Evolutionary conservation across 192 early-diverging fungal species (phyloP).

Genomic region (Coemansia sp.): DNA sequence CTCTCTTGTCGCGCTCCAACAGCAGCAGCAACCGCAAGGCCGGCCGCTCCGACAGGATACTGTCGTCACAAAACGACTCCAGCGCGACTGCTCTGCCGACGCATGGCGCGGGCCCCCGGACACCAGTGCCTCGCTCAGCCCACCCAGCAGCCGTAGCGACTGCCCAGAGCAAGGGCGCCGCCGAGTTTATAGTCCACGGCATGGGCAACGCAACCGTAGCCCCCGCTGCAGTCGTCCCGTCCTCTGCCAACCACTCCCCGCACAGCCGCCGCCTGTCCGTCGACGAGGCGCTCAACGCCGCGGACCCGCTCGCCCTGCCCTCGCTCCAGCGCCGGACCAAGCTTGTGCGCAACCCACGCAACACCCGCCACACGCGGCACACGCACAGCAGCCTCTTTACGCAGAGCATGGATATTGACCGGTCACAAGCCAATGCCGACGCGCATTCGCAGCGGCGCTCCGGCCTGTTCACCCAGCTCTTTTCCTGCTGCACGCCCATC

Average conservation of each 20-base stretch:
- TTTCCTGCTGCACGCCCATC: slow-evolving; percentile 49
- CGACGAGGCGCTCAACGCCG: slow-evolving; percentile 18
- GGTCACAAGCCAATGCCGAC: slow-evolving; percentile 18
- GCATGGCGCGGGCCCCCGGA: slow-evolving; percentile 13
- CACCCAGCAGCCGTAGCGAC: slow-evolving; percentile 7
- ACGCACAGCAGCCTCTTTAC: slow-evolving; percentile 22
- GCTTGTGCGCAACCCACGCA: slow-evolving; percentile 47
- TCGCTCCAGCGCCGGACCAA: slow-evolving; percentile 38
- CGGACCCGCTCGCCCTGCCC: slow-evolving; percentile 6
- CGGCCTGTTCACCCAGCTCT: slow-evolving; percentile 27
- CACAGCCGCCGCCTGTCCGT: slow-evolving; percentile 27
- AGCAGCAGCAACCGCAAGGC: slow-evolving; percentile 39
- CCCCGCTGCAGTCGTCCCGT: slow-evolving; percentile 1
- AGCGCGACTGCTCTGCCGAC: slow-evolving; percentile 38
- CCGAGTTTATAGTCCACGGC: slow-evolving; percentile 34
- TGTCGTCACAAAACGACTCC: slow-evolving; percentile 36
- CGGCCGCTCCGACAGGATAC: slow-evolving; percentile 34
- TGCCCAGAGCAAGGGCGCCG: slow-evolving; percentile 28
- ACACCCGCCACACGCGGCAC: slow-evolving; percentile 40
- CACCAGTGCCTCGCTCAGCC: slow-evolving; percentile 9
- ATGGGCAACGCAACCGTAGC: slow-evolving; percentile 17
- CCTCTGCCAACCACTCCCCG: slow-evolving; percentile 6
- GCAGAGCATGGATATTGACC: slow-evolving; percentile 51
- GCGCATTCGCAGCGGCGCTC: slow-evolving; percentile 19
- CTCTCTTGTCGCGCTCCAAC: slow-evolving; percentile 46